phyloP scores from a whole-genome alignment of 1,284 basidiomycete genomes.

The Amylostereum areolatum region DNA sequence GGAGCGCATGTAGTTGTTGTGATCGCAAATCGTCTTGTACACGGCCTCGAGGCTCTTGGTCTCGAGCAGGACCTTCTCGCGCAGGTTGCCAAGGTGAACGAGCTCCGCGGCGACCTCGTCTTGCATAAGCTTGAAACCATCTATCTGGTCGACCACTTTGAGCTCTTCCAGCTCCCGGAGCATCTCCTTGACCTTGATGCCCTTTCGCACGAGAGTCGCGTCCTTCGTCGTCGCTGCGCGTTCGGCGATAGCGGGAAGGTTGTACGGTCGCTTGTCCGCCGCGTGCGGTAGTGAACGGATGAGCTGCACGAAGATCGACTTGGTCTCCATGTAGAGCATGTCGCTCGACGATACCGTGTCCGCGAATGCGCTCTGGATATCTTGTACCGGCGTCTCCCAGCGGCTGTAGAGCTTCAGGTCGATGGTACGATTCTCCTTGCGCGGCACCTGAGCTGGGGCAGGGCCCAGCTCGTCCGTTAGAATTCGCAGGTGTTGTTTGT shows the following conservation, averaged over 20 bases:
- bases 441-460: slow-evolving; percentile 90
- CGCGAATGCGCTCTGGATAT: slow-evolving; percentile 94
- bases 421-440: slow-evolving; percentile 94
- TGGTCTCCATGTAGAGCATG: slow-evolving; percentile 99
- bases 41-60: slow-evolving; percentile 91
- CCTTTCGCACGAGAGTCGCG: slow-evolving; percentile 88
- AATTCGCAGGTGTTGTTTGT: slow-evolving; percentile 95
- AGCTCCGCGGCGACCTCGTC: slow-evolving; percentile 96
- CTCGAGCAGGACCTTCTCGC: slow-evolving; percentile 93
- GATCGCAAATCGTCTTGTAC: slow-evolving; percentile 98
- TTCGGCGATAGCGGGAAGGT: slow-evolving; percentile 88
- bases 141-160: slow-evolving; percentile 76
- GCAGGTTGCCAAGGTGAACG: slow-evolving; percentile 91
- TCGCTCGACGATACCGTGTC: slow-evolving; percentile 97
- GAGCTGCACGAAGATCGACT: slow-evolving; percentile 98
- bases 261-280: slow-evolving; percentile 82
- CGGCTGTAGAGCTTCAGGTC: slow-evolving; percentile 93
- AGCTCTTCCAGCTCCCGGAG: slow-evolving; percentile 91
- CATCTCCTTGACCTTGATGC: slow-evolving; percentile 99
- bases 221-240: slow-evolving; percentile 96
- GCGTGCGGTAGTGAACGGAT: slow-evolving; percentile 90
- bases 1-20: slow-evolving; percentile 94
- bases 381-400: slow-evolving; percentile 99
- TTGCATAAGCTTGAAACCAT: slow-evolving; percentile 92
- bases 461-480: slow-evolving; percentile 92